Evolutionary conservation across 345 rosid genomes (phyloP), one percentile per base, ranked within the genome.

Genomic region (Streptanthus diversifolius): DNA sequence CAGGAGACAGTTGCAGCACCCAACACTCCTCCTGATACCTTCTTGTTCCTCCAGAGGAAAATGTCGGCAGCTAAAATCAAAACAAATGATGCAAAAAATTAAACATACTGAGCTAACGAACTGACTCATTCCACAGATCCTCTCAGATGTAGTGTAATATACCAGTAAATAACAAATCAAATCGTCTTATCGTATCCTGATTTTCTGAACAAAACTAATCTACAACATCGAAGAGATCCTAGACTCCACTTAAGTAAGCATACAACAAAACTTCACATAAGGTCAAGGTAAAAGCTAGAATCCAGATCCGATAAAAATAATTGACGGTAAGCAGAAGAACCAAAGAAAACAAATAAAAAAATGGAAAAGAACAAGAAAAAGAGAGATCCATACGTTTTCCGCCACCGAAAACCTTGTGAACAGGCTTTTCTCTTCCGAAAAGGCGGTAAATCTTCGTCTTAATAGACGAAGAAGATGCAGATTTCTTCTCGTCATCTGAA

Each of bases 31-130:
- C 83, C 92, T 7, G 99, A 95, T 61, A 92, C 68, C 87, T 95
- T 95, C 83, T 95, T 95, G 80, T 90, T 86, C 87, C 96, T 92
- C 99, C 99, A 95, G 0, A 95, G 84, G 73, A 95, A 83, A 64
- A 95, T 73, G 67, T 95, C 98, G 3, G 97, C 97, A 65, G 88
- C 97, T 91, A 13, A 70, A 60, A 29, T 25, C 29, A 2, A 25
- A 25, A 25, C 29, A 25, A 25, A 25, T 25, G 4, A 25, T 25
- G 29, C 29, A 25, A 25, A 25, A n/a, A n/a, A n/a, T n/a, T n/a
- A n/a, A n/a, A n/a, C n/a, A n/a, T 4, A 25, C 35, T 33, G 36
- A 33, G 36, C 36, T 62, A 15, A 48, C 21, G 19, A 51, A 61
- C 8, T 15, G 1, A 39, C 37, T 24, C 71, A 43, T 15, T 54